A percentile compares a stretch with the other conserved stretches of the same genome.
These are phyloP conservation scores for Trypanosoma rangeli DNA, from an alignment of 208 protist species.

Conservation along the genomic window DNA sequence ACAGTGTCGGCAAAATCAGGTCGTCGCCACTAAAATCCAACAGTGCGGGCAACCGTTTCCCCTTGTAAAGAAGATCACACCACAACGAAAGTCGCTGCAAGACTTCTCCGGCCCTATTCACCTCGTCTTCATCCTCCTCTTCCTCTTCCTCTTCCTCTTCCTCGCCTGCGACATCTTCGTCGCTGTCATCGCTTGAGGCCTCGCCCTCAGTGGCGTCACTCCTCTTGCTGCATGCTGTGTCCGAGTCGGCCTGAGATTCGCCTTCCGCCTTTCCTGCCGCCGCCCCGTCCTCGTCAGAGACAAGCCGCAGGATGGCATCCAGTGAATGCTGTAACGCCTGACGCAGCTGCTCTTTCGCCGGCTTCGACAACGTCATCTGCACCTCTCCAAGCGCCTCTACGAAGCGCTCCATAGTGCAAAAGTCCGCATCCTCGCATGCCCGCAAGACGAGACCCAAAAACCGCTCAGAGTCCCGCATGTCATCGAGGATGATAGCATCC, in stretches of 20 bases:
- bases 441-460: slow-evolving; percentile 38
- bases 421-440: slow-evolving; percentile 42
- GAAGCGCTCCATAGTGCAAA: slow-evolving; percentile 40
- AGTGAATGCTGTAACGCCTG: slow-evolving; percentile 40
- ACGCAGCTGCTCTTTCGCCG: slow-evolving; percentile 34
- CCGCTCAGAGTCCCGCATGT: slow-evolving; percentile 48
- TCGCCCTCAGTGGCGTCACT: slow-evolving; percentile 2
- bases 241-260: not conserved
- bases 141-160: slow-evolving; percentile 23
- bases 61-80: slow-evolving; percentile 36
- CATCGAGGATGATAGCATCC: slow-evolving; percentile 42
- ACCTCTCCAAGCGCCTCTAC: slow-evolving; percentile 28
- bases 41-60: slow-evolving; percentile 30
- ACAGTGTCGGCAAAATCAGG: slow-evolving; percentile 33
- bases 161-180: slow-evolving; percentile 9
- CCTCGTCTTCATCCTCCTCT: slow-evolving; percentile 14
- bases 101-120: slow-evolving; percentile 28
- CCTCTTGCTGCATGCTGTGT: not conserved
- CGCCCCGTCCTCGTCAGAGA: slow-evolving; percentile 27
- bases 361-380: slow-evolving; percentile 18
- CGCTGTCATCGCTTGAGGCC: slow-evolving; percentile 4
- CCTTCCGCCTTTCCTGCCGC: not conserved
- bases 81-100: slow-evolving; percentile 37
- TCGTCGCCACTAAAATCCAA: slow-evolving; percentile 33
- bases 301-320: slow-evolving; percentile 25